A percentile compares a stretch with the other conserved stretches of the same genome.
phyloP scores from a whole-genome alignment of 257 asterid genomes.

The Phtheirospermum japonicum region DNA sequence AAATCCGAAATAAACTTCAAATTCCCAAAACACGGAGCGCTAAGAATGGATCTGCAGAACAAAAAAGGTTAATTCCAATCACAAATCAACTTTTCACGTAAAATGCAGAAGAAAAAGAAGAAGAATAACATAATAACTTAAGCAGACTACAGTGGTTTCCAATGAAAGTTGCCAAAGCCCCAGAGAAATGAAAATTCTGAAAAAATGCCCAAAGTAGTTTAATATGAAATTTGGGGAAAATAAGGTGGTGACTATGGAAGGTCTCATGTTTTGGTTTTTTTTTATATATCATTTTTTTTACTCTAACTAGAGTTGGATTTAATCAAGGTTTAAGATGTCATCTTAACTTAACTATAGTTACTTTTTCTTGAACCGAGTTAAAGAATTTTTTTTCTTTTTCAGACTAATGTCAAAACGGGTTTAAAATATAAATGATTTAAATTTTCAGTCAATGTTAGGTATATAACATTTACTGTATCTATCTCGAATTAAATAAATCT shows the following conservation, averaged over 20 bases:
- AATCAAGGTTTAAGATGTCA: slow-evolving; percentile 32
- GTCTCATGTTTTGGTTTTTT: slow-evolving; percentile 14
- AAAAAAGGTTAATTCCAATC: slow-evolving; percentile 23
- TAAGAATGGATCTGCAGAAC: slow-evolving; percentile 34
- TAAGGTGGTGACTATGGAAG: slow-evolving; percentile 24
- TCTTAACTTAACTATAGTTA: slow-evolving; percentile 30
- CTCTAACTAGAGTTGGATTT: slow-evolving; percentile 37
- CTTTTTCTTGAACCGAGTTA: not conserved
- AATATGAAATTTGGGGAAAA: slow-evolving; percentile 25
- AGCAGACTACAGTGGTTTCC: slow-evolving; percentile 15
- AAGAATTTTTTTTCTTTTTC: too few relatives aligned
- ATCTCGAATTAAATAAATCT: too few relatives aligned
- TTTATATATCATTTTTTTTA: slow-evolving; percentile 20
- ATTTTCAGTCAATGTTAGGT: too few relatives aligned
- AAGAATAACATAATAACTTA: slow-evolving; percentile 29
- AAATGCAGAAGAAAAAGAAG: not conserved
- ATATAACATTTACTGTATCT: too few relatives aligned
- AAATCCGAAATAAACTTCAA: slow-evolving; percentile 24
- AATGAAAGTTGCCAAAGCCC: slow-evolving; percentile 37
- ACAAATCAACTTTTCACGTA: not conserved
- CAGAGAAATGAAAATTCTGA: slow-evolving; percentile 34
- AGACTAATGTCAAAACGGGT: too few relatives aligned
- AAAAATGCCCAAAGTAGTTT: slow-evolving; percentile 30
- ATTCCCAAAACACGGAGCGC: slow-evolving; percentile 17
- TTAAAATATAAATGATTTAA: too few relatives aligned